Conservation (phyloP, 306 rosid genomes). For the Quercus wislizeni region DNA sequence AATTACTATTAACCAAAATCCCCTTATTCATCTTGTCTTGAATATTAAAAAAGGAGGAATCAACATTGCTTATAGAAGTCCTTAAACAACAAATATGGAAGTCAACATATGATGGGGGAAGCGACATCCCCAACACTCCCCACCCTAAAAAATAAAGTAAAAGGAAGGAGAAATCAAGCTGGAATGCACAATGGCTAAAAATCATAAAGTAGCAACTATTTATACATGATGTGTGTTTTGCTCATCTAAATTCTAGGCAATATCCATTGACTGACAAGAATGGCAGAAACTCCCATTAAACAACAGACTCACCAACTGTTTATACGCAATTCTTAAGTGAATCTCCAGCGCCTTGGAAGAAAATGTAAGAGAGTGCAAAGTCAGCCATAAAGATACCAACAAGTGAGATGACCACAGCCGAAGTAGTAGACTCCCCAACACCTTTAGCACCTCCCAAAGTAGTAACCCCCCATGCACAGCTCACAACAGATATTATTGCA, state of each 20-base stretch:
- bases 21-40: too few relatives aligned
- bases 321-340: constrained; percentile 71
- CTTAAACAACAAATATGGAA: too few relatives aligned
- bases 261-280: not conserved
- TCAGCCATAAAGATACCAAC: constrained; percentile 94
- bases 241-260: not conserved
- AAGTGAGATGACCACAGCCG: constrained; percentile 94
- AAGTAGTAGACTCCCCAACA: constrained; percentile 93
- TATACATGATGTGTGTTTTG: not conserved
- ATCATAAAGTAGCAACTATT: not conserved
- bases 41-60: too few relatives aligned
- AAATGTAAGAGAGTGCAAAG: constrained; percentile 74
- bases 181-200: too few relatives aligned
- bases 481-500: constrained; percentile 81
- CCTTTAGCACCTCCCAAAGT: constrained; percentile 96
- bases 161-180: too few relatives aligned
- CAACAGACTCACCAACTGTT: constrained; percentile 22
- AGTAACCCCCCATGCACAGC: constrained; percentile 97
- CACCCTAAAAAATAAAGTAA: too few relatives aligned
- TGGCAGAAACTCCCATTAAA: not conserved
- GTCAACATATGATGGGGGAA: too few relatives aligned
- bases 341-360: constrained; percentile 96
- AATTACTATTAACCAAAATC: too few relatives aligned
- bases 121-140: too few relatives aligned
- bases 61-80: too few relatives aligned